These are phyloP conservation scores for Paracamarosporium sp. DNA, from an alignment of 2,329 filamentous ascomycete genomes.

Conservation along the genomic window DNA sequence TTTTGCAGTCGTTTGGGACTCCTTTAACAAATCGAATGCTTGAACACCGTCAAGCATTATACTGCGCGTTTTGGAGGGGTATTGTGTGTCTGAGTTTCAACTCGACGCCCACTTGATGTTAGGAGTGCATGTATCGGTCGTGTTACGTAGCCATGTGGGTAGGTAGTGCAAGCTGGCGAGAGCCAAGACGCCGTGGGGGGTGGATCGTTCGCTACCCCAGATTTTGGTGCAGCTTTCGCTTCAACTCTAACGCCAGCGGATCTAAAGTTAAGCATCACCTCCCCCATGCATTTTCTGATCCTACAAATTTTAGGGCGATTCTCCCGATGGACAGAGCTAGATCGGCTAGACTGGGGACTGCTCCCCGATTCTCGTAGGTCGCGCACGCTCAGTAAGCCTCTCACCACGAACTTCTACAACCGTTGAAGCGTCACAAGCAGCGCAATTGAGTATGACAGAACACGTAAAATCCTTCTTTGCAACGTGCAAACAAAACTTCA, in stretches of 20 bases:
- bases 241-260: neutral
- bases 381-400: neutral
- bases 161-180: too few species aligned
- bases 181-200: constrained; percentile 13
- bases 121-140: too few species aligned
- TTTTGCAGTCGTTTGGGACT: too few species aligned
- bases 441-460: neutral
- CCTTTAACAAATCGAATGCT: too few species aligned
- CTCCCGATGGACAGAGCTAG: neutral
- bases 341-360: neutral
- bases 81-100: too few species aligned
- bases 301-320: too few species aligned
- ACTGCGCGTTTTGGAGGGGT: too few species aligned
- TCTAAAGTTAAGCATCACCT: neutral
- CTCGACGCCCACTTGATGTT: too few species aligned
- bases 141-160: too few species aligned
- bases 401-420: neutral
- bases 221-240: constrained; percentile 4
- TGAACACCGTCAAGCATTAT: too few species aligned
- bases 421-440: neutral
- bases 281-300: neutral
- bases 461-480: neutral
- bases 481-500: neutral
- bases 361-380: neutral
- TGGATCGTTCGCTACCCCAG: constrained; percentile 10